These are phyloP conservation scores for Pythium diclinum DNA, from an alignment of 352 stramenopile genomes.

Conservation along the genomic window DNA sequence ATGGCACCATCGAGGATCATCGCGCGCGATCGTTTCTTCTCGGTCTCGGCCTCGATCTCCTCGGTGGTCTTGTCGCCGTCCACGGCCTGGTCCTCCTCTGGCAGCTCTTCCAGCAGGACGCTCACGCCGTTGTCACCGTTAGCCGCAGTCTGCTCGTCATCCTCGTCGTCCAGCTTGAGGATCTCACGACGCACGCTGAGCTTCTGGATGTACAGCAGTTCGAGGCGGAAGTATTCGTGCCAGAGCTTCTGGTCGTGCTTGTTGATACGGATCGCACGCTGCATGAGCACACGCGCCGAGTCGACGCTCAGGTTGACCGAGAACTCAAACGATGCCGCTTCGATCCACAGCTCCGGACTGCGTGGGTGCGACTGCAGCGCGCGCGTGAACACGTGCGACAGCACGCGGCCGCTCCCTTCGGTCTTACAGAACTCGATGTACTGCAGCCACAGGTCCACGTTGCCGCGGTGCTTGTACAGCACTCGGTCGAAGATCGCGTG, in stretches of 20 bases:
- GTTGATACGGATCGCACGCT: conserved; percentile 91
- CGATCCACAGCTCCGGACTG: conserved; percentile 87
- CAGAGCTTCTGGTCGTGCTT: conserved; percentile 76
- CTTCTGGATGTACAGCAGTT: conserved; percentile 91
- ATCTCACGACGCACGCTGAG: conserved; percentile 77
- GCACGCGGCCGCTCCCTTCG: conserved; percentile 59
- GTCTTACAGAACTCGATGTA: conserved; percentile 87
- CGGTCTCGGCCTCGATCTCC: conserved; percentile 30
- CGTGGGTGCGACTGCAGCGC: conserved; percentile 86
- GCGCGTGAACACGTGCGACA: conserved; percentile 80
- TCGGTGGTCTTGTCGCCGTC: conserved; percentile 25
- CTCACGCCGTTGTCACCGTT: conserved; percentile 26
- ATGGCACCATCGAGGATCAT: conserved; percentile 80
- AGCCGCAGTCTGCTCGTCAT: conserved; percentile 19
- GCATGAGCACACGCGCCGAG: conserved; percentile 87
- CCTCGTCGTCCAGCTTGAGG: conserved; percentile 56
- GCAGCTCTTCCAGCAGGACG: conserved; percentile 55
- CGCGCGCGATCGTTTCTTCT: conserved; percentile 61
- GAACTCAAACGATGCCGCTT: conserved; percentile 90
- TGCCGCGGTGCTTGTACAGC: conserved; percentile 85
- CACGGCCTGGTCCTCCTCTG: conserved; percentile 30
- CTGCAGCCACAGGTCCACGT: conserved; percentile 89
- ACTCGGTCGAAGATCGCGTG: conserved; percentile 87
- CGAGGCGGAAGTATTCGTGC: conserved; percentile 90
- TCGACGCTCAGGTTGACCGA: conserved; percentile 81